phyloP scores from a whole-genome alignment of 169 alveolate genomes.

The Amoebophrya sp. region DNA sequence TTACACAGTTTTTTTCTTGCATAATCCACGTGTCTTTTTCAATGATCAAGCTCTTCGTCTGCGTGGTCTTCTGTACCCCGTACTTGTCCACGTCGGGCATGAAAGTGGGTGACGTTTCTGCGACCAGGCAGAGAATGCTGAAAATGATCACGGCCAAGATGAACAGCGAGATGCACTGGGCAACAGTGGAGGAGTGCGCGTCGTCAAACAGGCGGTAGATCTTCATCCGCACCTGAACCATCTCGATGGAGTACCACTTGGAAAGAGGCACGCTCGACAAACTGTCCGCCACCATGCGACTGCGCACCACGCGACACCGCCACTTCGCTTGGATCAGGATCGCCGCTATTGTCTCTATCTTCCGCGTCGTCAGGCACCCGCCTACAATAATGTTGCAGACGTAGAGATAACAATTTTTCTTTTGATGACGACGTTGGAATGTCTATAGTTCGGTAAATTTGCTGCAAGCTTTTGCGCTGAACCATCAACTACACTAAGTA shows the following conservation, averaged over 20 bases:
- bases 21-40: background rate
- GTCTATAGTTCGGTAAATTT: background rate
- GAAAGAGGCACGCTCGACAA: background rate
- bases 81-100: conserved; percentile 5
- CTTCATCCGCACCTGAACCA: background rate
- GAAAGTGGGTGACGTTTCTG: background rate
- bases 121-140: background rate
- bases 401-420: background rate
- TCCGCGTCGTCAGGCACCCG: background rate
- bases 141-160: background rate
- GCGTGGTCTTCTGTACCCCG: background rate
- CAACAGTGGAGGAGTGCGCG: background rate
- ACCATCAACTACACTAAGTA: background rate
- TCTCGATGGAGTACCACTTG: background rate
- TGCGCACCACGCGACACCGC: conserved; percentile 22
- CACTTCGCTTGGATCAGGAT: background rate
- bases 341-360: background rate
- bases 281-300: background rate
- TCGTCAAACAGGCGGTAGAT: background rate
- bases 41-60: background rate
- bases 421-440: too few species aligned
- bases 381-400: background rate
- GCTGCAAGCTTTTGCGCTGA: background rate
- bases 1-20: too few species aligned
- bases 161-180: background rate